Evolutionary conservation across 2,329 filamentous ascomycete species (phyloP).

Genomic region (Fusarium continuum): DNA sequence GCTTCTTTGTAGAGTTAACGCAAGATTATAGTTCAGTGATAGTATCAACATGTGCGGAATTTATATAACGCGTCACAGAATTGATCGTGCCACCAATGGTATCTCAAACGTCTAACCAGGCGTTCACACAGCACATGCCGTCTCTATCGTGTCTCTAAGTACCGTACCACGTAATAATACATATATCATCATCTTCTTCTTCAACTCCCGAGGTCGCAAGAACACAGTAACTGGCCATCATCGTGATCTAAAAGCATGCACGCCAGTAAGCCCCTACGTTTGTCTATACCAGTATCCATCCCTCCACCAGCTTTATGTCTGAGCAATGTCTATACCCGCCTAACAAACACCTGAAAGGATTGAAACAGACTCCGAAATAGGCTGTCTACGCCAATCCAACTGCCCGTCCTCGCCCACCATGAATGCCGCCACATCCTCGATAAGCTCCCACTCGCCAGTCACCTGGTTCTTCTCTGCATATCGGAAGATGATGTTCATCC

Average conservation of each 20-base stretch:
- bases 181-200: not conserved
- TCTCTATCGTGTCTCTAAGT: not conserved
- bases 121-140: not conserved
- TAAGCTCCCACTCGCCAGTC: conserved; percentile 49
- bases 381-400: conserved; percentile 49
- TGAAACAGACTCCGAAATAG: conserved; percentile 47
- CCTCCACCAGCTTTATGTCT: not conserved
- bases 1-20: too few species aligned
- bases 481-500: conserved; percentile 50
- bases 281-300: not conserved
- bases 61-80: fast-evolving
- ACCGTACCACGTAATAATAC: not conserved
- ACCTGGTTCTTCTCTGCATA: conserved; percentile 46
- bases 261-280: conserved; percentile 26
- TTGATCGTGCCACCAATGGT: too few species aligned
- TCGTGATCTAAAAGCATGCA: conserved; percentile 16
- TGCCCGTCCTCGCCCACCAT: conserved; percentile 44
- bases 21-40: too few species aligned
- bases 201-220: not conserved
- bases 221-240: not conserved
- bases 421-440: conserved; percentile 51
- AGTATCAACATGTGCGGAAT: too few species aligned
- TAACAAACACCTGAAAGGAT: conserved; percentile 41
- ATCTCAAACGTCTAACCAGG: too few species aligned
- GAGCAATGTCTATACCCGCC: not conserved